Evolutionary conservation across 2,329 filamentous ascomycete species (phyloP).

Genomic region (Paecilomyces formosus): DNA sequence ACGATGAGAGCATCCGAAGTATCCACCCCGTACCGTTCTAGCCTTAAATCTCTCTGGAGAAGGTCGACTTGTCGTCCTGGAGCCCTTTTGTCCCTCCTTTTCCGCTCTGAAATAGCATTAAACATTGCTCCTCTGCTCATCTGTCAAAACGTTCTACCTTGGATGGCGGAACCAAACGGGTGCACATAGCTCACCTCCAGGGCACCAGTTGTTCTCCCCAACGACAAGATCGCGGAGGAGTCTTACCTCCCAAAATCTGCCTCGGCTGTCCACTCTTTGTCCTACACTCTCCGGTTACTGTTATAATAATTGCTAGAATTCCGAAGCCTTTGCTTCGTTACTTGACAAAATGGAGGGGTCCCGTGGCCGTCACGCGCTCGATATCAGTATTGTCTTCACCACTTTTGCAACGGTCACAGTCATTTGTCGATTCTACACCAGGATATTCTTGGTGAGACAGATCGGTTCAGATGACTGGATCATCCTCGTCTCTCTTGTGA

Average conservation of each 20-base stretch:
- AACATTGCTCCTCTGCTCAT: not conserved
- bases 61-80: not conserved
- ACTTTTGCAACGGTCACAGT: slow-evolving; percentile 25
- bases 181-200: not conserved
- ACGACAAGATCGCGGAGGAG: not conserved
- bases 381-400: slow-evolving; percentile 22
- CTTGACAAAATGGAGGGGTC: slow-evolving; percentile 11
- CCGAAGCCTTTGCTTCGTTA: not conserved
- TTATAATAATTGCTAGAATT: not conserved
- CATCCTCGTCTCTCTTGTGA: slow-evolving; percentile 27
- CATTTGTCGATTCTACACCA: slow-evolving; percentile 33
- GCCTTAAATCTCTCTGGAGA: not conserved
- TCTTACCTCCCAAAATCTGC: not conserved
- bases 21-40: not conserved
- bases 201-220: not conserved
- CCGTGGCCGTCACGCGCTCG: slow-evolving; percentile 19
- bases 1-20: not conserved
- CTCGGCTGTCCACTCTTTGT: not conserved
- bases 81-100: not conserved
- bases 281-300: not conserved
- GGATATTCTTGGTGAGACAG: slow-evolving; percentile 24
- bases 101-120: not conserved
- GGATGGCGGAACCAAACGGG: not conserved
- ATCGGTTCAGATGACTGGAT: slow-evolving; percentile 30
- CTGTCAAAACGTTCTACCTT: not conserved